A percentile compares a stretch with the other conserved stretches of the same genome.
These are phyloP conservation scores for Nothophoma quercina DNA, from an alignment of 2,329 filamentous ascomycete genomes.

Conservation along the genomic window DNA sequence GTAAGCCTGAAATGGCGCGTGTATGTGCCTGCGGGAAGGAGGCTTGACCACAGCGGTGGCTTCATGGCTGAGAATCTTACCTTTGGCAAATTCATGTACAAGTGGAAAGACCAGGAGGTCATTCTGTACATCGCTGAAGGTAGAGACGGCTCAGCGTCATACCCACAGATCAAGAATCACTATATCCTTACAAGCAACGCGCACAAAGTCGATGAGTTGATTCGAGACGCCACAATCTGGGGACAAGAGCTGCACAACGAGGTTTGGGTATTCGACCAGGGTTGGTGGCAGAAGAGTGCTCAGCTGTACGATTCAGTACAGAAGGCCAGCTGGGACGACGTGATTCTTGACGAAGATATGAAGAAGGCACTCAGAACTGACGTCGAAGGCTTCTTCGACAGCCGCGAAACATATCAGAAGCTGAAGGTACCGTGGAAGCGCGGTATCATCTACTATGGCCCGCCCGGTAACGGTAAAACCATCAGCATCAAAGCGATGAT, in stretches of 20 bases:
- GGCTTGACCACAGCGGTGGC: constrained; percentile 49
- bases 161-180: constrained; percentile 47
- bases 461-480: constrained; percentile 71
- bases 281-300: constrained; percentile 68
- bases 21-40: constrained; percentile 50
- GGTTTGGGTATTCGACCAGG: constrained; percentile 71
- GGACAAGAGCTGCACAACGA: constrained; percentile 66
- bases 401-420: constrained; percentile 64
- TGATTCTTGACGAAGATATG: constrained; percentile 71
- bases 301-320: constrained; percentile 64
- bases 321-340: constrained; percentile 66
- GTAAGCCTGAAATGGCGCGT: constrained; percentile 45
- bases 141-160: constrained; percentile 47
- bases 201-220: constrained; percentile 57
- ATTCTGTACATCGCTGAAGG: constrained; percentile 54
- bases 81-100: constrained; percentile 57
- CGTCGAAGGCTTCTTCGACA: constrained; percentile 70
- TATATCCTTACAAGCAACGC: constrained; percentile 53
- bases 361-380: constrained; percentile 71
- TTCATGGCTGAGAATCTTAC: constrained; percentile 48
- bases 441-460: constrained; percentile 72
- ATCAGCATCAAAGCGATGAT: constrained; percentile 76
- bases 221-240: constrained; percentile 65
- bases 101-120: constrained; percentile 55
- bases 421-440: constrained; percentile 75